These are phyloP conservation scores for Grosmannia serpens DNA, from an alignment of 2,329 filamentous ascomycete genomes.

Conservation along the genomic window DNA sequence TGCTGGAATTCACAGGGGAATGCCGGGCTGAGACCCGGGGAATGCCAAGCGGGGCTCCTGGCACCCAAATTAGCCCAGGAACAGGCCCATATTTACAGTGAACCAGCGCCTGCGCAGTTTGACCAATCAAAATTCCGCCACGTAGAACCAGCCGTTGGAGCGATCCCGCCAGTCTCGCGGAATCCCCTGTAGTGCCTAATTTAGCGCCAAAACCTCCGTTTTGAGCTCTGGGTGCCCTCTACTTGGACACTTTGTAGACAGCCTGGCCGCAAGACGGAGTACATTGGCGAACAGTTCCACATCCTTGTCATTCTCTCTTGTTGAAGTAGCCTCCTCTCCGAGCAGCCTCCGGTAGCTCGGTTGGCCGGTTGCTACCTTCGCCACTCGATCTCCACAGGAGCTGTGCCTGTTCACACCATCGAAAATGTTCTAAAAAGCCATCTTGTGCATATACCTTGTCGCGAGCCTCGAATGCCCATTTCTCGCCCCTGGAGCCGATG, in stretches of 20 bases:
- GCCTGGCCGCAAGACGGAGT: neutral
- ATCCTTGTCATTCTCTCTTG: neutral
- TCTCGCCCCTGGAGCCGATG: neutral
- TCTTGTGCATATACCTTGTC: constrained; percentile 19
- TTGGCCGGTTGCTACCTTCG: constrained; percentile 11
- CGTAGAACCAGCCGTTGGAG: too few species aligned
- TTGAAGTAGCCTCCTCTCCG: neutral
- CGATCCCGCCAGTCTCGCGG: too few species aligned
- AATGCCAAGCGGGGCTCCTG: neutral
- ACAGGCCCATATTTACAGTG: too few species aligned
- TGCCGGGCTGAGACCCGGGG: too few species aligned
- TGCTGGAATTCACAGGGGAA: neutral
- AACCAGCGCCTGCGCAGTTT: too few species aligned
- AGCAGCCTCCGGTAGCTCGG: constrained; percentile 11
- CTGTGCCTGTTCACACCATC: constrained; percentile 23
- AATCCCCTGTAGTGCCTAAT: too few species aligned
- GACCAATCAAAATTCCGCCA: too few species aligned
- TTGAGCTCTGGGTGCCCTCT: neutral
- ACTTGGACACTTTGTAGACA: neutral
- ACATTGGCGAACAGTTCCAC: neutral
- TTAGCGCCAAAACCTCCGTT: too few species aligned
- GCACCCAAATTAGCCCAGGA: neutral
- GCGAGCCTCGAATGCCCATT: constrained; percentile 9
- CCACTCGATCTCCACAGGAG: constrained; percentile 17
- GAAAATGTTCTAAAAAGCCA: constrained; percentile 22